Evolutionary conservation across 108 stramenopile genomes (phyloP).

Genomic region (Aureococcus anophagefferens): DNA sequence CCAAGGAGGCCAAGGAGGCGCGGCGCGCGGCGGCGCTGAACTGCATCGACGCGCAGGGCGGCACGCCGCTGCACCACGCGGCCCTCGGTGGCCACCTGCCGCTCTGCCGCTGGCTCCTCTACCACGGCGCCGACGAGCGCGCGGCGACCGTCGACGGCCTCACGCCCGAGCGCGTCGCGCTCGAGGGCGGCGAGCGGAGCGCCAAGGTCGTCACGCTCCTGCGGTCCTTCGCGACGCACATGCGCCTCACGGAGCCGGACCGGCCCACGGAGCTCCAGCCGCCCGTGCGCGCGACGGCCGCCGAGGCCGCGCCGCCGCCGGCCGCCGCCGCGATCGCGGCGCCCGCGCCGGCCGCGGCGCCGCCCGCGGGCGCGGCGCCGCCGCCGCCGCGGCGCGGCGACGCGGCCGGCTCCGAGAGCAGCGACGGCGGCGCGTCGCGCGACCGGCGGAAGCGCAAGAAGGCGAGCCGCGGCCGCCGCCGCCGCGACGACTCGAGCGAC

Average conservation of each 20-base stretch:
- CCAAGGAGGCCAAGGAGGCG: neutral
- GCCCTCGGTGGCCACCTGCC: neutral
- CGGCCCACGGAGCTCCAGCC: neutral
- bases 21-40: neutral
- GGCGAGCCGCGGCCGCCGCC: no score
- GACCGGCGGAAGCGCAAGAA: no score
- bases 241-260: neutral
- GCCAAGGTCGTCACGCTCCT: neutral
- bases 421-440: no score
- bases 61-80: slow-evolving; percentile 18
- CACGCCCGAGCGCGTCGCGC: slow-evolving; percentile 10
- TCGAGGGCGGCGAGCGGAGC: neutral
- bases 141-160: neutral
- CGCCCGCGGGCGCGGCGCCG: no score
- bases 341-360: no score
- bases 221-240: neutral
- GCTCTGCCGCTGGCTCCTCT: neutral
- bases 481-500: no score
- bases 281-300: neutral
- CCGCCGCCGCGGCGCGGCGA: no score
- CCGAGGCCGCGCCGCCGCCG: neutral
- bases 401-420: no score
- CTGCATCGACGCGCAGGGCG: neutral
- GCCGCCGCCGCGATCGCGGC: neutral
- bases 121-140: slow-evolving; percentile 5